Conservation (phyloP, 345 rosid species). For the Garcia nutans region DNA sequence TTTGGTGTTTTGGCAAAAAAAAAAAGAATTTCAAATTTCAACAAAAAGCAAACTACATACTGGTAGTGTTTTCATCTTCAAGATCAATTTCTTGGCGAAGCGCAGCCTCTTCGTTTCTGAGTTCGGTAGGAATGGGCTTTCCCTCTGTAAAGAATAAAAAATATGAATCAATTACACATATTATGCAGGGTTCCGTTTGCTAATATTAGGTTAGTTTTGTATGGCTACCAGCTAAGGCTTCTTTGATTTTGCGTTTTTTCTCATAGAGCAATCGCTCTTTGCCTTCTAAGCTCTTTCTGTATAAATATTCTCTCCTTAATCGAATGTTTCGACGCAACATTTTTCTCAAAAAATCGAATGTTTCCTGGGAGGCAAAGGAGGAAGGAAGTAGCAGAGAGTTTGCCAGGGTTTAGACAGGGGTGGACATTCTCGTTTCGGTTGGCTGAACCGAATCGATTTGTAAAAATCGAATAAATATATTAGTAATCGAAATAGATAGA, state of each 20-base stretch:
- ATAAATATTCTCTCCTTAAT: constrained; percentile 75
- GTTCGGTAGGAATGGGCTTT: constrained; percentile 91
- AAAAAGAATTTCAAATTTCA: not conserved
- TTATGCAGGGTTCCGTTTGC: not conserved
- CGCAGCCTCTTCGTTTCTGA: constrained; percentile 73
- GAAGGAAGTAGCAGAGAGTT: not conserved
- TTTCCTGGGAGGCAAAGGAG: not conserved
- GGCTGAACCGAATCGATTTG: too few relatives aligned
- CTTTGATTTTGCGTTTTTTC: constrained; percentile 78
- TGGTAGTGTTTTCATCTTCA: constrained; percentile 71
- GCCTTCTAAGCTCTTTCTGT: constrained; percentile 90
- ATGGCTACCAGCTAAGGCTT: constrained; percentile 71
- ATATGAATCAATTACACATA: not conserved
- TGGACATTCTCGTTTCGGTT: too few relatives aligned
- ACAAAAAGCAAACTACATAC: constrained; percentile 24
- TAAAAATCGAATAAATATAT: too few relatives aligned
- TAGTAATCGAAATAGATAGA: too few relatives aligned
- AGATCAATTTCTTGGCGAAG: constrained; percentile 88
- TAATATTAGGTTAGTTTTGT: too few relatives aligned
- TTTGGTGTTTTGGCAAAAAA: too few relatives aligned
- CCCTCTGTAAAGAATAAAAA: constrained; percentile 51
- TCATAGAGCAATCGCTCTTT: constrained; percentile 73
- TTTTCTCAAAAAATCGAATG: constrained; percentile 25
- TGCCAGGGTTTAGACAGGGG: constrained; percentile 9
- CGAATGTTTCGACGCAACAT: constrained; percentile 81